Evolutionary conservation across 257 asterid species (phyloP).

Genomic region (Dorcoceras hygrometricum): DNA sequence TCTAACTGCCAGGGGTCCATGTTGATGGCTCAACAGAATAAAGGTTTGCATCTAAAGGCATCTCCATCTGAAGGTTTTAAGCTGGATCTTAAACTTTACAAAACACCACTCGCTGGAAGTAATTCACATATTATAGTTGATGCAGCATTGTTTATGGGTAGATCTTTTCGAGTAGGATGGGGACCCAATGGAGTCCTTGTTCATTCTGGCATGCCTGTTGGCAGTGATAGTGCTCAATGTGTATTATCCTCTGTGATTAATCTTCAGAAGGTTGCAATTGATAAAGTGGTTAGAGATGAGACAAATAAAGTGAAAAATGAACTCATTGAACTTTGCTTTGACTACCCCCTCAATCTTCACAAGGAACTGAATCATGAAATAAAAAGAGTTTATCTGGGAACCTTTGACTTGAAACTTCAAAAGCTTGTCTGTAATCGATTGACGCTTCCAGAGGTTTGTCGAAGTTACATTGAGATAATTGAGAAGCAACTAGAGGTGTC

Average conservation of each 20-base stretch:
- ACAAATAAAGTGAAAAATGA: slow-evolving; percentile 55
- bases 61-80: slow-evolving; percentile 67
- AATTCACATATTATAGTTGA: slow-evolving; percentile 79
- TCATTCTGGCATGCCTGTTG: slow-evolving; percentile 89
- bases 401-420: slow-evolving; percentile 63
- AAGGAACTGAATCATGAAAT: slow-evolving; percentile 65
- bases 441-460: slow-evolving; percentile 74
- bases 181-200: slow-evolving; percentile 94
- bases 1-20: slow-evolving; percentile 65
- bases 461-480: slow-evolving; percentile 68
- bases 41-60: slow-evolving; percentile 48
- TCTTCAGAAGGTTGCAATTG: slow-evolving; percentile 84
- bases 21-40: slow-evolving; percentile 75
- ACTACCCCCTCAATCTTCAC: slow-evolving; percentile 75
- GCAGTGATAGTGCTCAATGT: slow-evolving; percentile 39
- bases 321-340: slow-evolving; percentile 68
- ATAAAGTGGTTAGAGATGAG: slow-evolving; percentile 68
- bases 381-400: slow-evolving; percentile 51
- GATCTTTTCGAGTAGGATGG: slow-evolving; percentile 99
- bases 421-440: slow-evolving; percentile 62
- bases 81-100: slow-evolving; percentile 51
- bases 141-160: slow-evolving; percentile 97
- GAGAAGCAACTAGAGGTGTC: slow-evolving; percentile 84
- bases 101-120: slow-evolving; percentile 61
- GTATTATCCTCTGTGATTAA: slow-evolving; percentile 73